Evolutionary conservation across 768 basidiomycete genomes (phyloP).

Genomic region (Auriscalpium vulgare): DNA sequence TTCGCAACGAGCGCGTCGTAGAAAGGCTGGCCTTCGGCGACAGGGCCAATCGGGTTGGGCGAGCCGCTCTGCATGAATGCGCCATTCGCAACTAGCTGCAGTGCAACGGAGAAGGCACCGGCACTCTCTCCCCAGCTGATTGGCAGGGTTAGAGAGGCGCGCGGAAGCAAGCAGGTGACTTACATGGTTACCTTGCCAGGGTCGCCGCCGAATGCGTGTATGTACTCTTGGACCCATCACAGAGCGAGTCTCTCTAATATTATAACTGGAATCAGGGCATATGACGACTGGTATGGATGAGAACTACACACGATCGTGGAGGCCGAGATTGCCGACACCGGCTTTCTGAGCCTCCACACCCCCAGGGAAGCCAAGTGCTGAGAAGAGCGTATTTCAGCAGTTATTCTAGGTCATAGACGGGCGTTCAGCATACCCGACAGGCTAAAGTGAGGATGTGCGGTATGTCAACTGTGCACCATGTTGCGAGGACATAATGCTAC

Average conservation of each 20-base stretch:
- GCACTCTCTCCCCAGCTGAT: conserved; percentile 43
- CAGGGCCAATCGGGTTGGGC: conserved; percentile 21
- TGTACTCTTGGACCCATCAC: conserved; percentile 60
- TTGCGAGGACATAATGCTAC: not conserved
- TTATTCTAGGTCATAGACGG: not conserved
- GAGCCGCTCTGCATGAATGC: conserved; percentile 38
- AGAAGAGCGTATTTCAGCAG: not conserved
- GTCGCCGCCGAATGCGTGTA: conserved; percentile 56
- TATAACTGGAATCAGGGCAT: not conserved
- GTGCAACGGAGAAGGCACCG: conserved; percentile 38
- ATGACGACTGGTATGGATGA: not conserved
- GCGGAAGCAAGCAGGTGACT: conserved; percentile 12
- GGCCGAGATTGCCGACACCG: not conserved
- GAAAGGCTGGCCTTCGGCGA: conserved; percentile 10
- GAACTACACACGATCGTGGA: conserved; percentile 27
- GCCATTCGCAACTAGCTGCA: conserved; percentile 34
- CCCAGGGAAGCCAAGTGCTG: conserved; percentile 23
- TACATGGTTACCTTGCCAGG: conserved; percentile 50
- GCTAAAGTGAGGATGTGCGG: not conserved
- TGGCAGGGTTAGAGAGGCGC: not conserved
- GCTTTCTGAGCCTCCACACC: not conserved
- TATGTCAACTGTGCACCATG: not conserved
- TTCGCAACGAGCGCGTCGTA: conserved; percentile 17
- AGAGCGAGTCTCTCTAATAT: conserved; percentile 45
- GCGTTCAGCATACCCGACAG: not conserved